phyloP scores from a whole-genome alignment of 139 green algal species.

The Gonium pectorale region DNA sequence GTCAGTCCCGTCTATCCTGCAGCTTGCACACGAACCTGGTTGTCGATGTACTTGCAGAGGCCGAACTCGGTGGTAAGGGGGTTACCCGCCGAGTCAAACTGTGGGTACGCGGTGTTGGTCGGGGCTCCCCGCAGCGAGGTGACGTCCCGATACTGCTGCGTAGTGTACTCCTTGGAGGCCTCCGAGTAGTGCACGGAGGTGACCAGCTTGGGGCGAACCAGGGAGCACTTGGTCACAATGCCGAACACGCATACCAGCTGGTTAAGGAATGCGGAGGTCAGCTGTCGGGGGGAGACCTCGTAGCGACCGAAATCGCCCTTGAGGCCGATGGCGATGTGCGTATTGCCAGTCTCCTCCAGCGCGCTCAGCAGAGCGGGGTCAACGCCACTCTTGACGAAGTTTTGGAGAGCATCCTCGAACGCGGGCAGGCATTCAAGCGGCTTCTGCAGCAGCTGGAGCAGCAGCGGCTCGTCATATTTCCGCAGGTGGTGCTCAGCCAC shows the following conservation, averaged over 20 bases:
- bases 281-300: conserved; percentile 86
- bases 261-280: conserved; percentile 83
- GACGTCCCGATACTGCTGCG: conserved; percentile 92
- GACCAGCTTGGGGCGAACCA: conserved; percentile 93
- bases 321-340: conserved; percentile 82
- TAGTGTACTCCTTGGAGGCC: conserved; percentile 75
- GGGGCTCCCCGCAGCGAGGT: conserved; percentile 80
- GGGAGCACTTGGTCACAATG: conserved; percentile 95
- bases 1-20: too few species aligned
- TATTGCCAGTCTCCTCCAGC: conserved; percentile 49
- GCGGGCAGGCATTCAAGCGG: conserved; percentile 85
- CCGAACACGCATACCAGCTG: conserved; percentile 93
- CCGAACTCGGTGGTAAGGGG: conserved; percentile 95
- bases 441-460: conserved; percentile 73
- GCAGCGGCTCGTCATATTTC: conserved; percentile 81
- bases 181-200: conserved; percentile 90
- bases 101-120: conserved; percentile 54
- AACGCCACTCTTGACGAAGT: conserved; percentile 66
- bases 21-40: conserved; percentile 67
- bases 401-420: conserved; percentile 91
- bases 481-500: conserved; percentile 82
- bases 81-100: conserved; percentile 92
- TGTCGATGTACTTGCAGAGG: conserved; percentile 93
- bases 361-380: conserved; percentile 53
- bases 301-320: conserved; percentile 92